phyloP scores from a whole-genome alignment of 495 filamentous ascomycete species.

The Halenospora varia region DNA sequence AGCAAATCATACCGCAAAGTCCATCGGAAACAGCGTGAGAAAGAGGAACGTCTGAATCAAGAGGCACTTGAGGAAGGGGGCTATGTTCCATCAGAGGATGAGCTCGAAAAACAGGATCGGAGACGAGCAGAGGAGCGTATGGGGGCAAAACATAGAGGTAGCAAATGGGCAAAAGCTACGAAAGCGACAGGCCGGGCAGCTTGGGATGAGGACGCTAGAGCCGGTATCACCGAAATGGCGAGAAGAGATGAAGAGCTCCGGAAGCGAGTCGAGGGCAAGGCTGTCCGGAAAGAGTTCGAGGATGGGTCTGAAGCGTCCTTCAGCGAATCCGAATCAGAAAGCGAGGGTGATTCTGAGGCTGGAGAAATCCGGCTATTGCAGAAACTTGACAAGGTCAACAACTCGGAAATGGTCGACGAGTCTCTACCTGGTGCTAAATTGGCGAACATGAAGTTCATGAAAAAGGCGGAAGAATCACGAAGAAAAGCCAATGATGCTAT shows the following conservation, averaged over 20 bases:
- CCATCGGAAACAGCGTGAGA: constrained; percentile 80
- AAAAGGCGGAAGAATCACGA: constrained; percentile 71
- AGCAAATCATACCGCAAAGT: constrained; percentile 88
- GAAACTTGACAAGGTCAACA: constrained; percentile 47
- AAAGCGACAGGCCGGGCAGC: constrained; percentile 72
- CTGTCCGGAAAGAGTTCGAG: constrained; percentile 43
- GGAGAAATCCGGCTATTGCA: constrained; percentile 53
- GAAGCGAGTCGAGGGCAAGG: constrained; percentile 77
- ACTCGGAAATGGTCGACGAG: constrained; percentile 36
- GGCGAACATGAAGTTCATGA: constrained; percentile 86
- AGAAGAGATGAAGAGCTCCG: constrained; percentile 80
- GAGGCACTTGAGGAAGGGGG: constrained; percentile 65
- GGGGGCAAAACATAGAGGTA: constrained; percentile 82
- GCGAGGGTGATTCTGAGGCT: constrained; percentile 44
- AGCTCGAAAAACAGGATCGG: constrained; percentile 74
- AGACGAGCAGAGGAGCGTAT: constrained; percentile 83
- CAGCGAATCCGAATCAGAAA: constrained; percentile 44
- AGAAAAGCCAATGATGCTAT: constrained; percentile 79
- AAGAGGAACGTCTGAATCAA: constrained; percentile 64
- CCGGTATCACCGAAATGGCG: constrained; percentile 77
- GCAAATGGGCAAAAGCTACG: constrained; percentile 90
- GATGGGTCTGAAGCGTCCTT: constrained; percentile 54
- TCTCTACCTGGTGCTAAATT: constrained; percentile 46
- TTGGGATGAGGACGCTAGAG: constrained; percentile 80
- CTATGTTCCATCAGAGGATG: constrained; percentile 66